Evolutionary conservation across 192 early-diverging fungal species (phyloP).

Genomic region (Neocallimastix lanati): DNA sequence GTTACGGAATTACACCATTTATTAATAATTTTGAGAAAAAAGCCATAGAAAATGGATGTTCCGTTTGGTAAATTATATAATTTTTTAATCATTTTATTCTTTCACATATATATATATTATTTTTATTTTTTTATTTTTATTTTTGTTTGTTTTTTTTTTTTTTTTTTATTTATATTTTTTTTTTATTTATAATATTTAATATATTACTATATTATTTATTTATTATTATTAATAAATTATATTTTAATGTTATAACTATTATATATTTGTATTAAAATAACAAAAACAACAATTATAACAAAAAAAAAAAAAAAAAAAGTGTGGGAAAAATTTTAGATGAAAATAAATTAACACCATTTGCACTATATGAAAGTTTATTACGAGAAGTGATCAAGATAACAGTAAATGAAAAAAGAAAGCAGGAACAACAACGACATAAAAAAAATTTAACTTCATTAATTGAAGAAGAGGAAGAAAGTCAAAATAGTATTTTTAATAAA

Average conservation of each 20-base stretch:
- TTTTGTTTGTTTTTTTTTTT: no score
- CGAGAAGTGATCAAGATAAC: neutral
- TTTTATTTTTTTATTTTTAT: no score
- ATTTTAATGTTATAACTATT: no score
- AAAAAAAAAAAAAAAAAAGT: neutral
- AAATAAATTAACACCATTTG: neutral
- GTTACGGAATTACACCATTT: neutral
- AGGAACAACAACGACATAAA: neutral
- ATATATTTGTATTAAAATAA: no score
- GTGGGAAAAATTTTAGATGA: neutral
- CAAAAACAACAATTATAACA: no score
- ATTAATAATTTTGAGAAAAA: neutral
- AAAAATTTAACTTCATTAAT: neutral
- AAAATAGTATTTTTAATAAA: no score
- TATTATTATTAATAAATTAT: no score
- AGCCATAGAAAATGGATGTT: neutral
- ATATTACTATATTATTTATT: no score
- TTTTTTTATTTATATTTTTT: no score
- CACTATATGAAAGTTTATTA: neutral
- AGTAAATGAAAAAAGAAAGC: neutral
- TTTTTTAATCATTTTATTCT: no score
- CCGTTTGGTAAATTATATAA: neutral
- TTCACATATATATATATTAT: no score
- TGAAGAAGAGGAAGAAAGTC: neutral
- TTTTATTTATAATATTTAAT: no score